phyloP scores from a whole-genome alignment of 805 yeast genomes.

The Kluyveromyces starmeri region DNA sequence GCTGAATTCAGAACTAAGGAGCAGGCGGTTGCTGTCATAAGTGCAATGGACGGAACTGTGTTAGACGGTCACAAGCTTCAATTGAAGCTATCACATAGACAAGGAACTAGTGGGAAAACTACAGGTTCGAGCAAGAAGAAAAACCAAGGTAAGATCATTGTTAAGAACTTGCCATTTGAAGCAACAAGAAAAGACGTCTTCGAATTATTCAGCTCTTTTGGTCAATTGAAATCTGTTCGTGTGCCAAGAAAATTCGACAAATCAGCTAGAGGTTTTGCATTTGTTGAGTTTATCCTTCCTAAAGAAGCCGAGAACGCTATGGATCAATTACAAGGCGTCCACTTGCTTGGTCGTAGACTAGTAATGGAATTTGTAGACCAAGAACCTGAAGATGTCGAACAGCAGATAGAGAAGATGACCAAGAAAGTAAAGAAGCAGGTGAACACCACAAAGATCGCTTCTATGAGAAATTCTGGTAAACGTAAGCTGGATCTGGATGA shows the following conservation, averaged over 20 bases:
- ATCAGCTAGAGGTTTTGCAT: constrained; percentile 94
- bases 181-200: constrained; percentile 89
- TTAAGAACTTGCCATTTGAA: constrained; percentile 96
- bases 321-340: constrained; percentile 91
- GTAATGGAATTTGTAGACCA: constrained; percentile 88
- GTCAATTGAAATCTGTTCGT: constrained; percentile 87
- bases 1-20: constrained; percentile 77
- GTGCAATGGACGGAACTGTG: constrained; percentile 61
- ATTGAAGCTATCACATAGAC: constrained; percentile 80
- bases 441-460: constrained; percentile 65
- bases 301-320: constrained; percentile 93
- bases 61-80: constrained; percentile 87
- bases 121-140: constrained; percentile 20
- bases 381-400: constrained; percentile 78
- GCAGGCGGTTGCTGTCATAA: constrained; percentile 70
- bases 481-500: constrained; percentile 55
- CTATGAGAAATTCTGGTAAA: constrained; percentile 60
- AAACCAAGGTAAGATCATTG: constrained; percentile 63
- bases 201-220: constrained; percentile 88
- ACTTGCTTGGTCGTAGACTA: constrained; percentile 87
- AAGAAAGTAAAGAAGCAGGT: constrained; percentile 75
- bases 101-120: constrained; percentile 31
- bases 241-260: constrained; percentile 95
- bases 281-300: constrained; percentile 79
- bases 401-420: constrained; percentile 85